Percentiles rank a stretch among this genome's conserved stretches.
Conservation (phyloP, 23 red algal genomes). For the Agarophyton chilense region DNA sequence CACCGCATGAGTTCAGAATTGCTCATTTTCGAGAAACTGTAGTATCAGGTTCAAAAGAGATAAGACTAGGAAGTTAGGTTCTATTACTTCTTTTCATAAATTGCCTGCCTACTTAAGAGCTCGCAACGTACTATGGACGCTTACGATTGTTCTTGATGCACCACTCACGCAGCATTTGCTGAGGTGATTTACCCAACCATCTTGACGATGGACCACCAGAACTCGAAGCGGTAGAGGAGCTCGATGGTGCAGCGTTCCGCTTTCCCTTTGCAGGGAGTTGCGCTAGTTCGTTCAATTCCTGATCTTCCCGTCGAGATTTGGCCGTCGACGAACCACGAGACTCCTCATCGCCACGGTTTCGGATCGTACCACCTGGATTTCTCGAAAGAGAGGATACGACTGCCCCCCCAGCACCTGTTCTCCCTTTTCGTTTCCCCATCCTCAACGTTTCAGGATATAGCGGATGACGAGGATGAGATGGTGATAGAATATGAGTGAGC, state of each 20-base stretch:
- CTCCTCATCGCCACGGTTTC: constrained; percentile 14
- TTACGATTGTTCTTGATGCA: constrained; percentile 74
- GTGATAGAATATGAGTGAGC: no score
- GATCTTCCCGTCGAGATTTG: constrained; percentile 13
- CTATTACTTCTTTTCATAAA: background rate
- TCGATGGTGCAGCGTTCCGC: background rate
- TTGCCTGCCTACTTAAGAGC: background rate
- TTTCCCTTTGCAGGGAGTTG: constrained; percentile 14
- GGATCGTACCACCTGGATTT: constrained; percentile 64
- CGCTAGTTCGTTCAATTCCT: constrained; percentile 22
- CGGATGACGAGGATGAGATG: no score
- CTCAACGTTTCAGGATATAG: no score
- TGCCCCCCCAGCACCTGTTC: constrained; percentile 86
- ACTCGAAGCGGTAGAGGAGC: background rate
- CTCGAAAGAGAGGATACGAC: constrained; percentile 88
- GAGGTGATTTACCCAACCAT: constrained; percentile 73
- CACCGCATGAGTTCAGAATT: constrained; percentile 34
- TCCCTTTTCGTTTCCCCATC: constrained; percentile 78
- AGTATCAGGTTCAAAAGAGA: background rate
- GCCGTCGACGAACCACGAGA: background rate
- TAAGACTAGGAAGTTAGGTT: constrained; percentile 24
- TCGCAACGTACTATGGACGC: constrained; percentile 70
- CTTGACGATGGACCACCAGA: constrained; percentile 3
- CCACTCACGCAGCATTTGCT: constrained; percentile 73
- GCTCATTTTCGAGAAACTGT: constrained; percentile 22